Conservation (phyloP, 2,329 filamentous ascomycete genomes). For the Epichloe bromicola region DNA sequence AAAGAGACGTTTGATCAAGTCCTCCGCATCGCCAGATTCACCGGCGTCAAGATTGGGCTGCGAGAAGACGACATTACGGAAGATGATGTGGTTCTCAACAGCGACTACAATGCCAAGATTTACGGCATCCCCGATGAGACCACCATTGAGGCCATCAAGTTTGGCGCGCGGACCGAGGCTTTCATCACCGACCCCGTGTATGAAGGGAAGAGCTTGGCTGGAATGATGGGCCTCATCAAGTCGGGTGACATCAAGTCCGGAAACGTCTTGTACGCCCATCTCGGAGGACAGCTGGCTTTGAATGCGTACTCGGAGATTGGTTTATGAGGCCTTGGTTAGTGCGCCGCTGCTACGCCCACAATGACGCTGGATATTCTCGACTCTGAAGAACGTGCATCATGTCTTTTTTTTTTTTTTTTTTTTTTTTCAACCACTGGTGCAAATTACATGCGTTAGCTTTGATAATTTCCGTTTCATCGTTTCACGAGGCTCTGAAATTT, state of each 20-base stretch:
- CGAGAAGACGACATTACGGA: conserved; percentile 45
- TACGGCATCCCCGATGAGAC: conserved; percentile 55
- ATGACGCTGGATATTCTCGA: neutral
- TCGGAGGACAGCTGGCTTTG: conserved; percentile 56
- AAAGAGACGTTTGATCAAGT: conserved; percentile 51
- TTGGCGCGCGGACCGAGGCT: conserved; percentile 54
- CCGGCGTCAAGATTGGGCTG: conserved; percentile 50
- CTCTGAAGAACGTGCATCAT: no score
- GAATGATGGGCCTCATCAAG: conserved; percentile 55
- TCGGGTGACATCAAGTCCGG: conserved; percentile 47
- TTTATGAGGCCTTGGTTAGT: neutral
- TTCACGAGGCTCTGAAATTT: no score
- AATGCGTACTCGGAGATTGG: conserved; percentile 36
- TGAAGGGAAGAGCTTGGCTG: conserved; percentile 62
- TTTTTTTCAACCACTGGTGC: no score
- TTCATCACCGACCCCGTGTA: conserved; percentile 68
- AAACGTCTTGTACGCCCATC: conserved; percentile 60
- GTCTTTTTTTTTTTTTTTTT: no score
- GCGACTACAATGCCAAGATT: conserved; percentile 46
- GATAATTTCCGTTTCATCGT: no score
- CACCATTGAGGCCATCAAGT: conserved; percentile 56
- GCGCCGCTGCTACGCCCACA: no score
- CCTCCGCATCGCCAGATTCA: conserved; percentile 51
- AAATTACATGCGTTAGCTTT: no score
- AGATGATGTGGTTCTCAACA: conserved; percentile 43